Conservation (phyloP, 176 grass and related monocot genomes). For the Rhynchospora breviuscula region DNA sequence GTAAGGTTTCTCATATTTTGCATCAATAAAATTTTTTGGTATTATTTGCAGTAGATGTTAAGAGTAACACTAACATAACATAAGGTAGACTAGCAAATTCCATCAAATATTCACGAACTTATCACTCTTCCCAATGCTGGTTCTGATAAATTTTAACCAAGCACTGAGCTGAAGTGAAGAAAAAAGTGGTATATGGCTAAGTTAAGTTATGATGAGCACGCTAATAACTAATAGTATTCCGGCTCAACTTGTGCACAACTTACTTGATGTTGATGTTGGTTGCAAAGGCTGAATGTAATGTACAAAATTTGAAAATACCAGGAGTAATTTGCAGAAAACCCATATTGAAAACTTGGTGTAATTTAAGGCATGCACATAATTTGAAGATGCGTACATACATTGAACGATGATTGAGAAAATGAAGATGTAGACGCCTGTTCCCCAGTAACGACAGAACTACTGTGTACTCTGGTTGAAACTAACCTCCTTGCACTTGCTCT, state of each 20-base stretch:
- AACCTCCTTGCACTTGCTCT: conserved; percentile 31
- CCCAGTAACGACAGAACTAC: conserved; percentile 44
- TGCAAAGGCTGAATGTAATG: not conserved
- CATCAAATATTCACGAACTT: not conserved
- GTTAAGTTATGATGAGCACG: not conserved
- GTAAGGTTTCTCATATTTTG: conserved; percentile 4
- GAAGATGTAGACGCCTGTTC: conserved; percentile 51
- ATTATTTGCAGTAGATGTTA: conserved; percentile 9
- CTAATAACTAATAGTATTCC: no score
- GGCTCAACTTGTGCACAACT: not conserved
- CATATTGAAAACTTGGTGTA: not conserved
- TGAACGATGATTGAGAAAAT: conserved; percentile 5
- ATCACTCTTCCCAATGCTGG: not conserved
- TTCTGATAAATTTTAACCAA: not conserved
- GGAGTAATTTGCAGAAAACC: not conserved
- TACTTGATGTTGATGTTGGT: not conserved
- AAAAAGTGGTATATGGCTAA: not conserved
- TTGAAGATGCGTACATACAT: not conserved
- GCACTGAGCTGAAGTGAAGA: not conserved
- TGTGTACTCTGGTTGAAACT: not conserved
- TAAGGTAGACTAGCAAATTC: not conserved
- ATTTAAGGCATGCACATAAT: not conserved
- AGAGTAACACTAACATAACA: not conserved
- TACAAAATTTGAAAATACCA: not conserved
- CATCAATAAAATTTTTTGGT: not conserved